Percentiles rank a stretch among this genome's conserved stretches.
These are phyloP conservation scores for Paraconiothyrium sp. DNA, from an alignment of 2,329 filamentous ascomycete genomes.

Conservation along the genomic window DNA sequence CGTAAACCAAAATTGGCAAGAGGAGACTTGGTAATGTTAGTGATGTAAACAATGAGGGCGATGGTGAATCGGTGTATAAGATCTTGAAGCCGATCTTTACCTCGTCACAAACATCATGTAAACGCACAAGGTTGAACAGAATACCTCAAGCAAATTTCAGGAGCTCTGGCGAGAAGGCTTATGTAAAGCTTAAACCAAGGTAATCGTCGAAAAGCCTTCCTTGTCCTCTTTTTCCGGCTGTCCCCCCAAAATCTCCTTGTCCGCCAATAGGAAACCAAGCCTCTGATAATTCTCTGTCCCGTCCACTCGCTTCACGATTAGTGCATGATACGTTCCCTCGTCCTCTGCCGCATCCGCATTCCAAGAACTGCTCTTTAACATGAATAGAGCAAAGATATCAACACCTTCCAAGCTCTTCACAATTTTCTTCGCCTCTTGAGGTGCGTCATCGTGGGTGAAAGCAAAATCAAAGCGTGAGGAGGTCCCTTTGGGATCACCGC, in stretches of 20 bases:
- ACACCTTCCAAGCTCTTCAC: constrained; percentile 18
- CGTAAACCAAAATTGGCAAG: no score
- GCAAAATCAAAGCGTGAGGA: constrained; percentile 18
- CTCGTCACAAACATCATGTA: not conserved
- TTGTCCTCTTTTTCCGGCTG: constrained; percentile 5
- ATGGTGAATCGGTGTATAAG: no score
- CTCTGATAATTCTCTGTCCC: constrained; percentile 13
- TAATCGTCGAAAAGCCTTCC: not conserved
- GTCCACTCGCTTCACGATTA: constrained; percentile 15
- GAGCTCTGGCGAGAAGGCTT: not conserved
- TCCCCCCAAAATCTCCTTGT: not conserved
- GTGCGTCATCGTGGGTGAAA: constrained; percentile 15
- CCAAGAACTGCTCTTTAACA: constrained; percentile 3
- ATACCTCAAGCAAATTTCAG: not conserved
- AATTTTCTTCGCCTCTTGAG: constrained; percentile 17
- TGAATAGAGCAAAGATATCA: constrained; percentile 19
- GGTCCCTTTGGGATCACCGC: constrained; percentile 9
- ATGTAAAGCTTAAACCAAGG: not conserved
- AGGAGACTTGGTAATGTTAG: no score
- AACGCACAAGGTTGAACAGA: not conserved
- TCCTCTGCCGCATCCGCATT: not conserved
- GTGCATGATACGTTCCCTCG: constrained; percentile 6
- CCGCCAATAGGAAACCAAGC: constrained; percentile 9
- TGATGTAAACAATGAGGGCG: no score
- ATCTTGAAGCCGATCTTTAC: no score